Evolutionary conservation across 805 yeast genomes (phyloP), one percentile per base, ranked within the genome.

Genomic region (Yarrowia divulgata): DNA sequence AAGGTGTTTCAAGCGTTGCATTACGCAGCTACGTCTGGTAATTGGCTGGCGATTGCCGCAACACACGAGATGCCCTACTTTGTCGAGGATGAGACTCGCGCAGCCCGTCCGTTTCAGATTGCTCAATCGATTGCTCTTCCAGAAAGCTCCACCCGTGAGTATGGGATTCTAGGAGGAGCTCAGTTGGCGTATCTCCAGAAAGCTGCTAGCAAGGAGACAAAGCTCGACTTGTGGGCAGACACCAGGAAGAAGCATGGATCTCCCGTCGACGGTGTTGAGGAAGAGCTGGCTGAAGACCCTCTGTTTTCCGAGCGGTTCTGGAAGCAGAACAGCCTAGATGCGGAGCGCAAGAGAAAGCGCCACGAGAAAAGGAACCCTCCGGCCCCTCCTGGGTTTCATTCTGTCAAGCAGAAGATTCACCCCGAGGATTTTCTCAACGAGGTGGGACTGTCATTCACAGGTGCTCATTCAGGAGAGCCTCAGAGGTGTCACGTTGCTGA

Each of bases 161-260:
- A 13, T 19, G 60, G 19, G 1, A 16, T 54, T 7, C 5, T 54
- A 6, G 60, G 60, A 54, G 60, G 60, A 3, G 12, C 45, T 0
- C 60, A 37, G 42, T 18, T 54, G 18, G 8, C 32, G 1, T 54
- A 54, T 37, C 35, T 54, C 1, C 60, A 54, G 16, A 37, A 39
- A 8, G 60, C 60, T 5, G 45, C 45, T 1, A 32, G 60, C 10
- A 8, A 29, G 3, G 60, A 37, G 2, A 8, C 8, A 7, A 54
- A 54, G 60, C 34, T 54, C 19, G n/a, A 54, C 16, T 14, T 54
- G 34, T 54, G 60, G 60, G 39, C 60, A 23, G 60, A 39, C 8
- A 54, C 60, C 18, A 54, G 39, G 23, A 19, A 32, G 0, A 37
- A 39, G 6, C 35, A 54, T 35, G 60, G 60, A 3, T 39, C 60